These are phyloP conservation scores for Irpex rosettiformis DNA, from an alignment of 1,284 basidiomycete genomes.

Conservation along the genomic window DNA sequence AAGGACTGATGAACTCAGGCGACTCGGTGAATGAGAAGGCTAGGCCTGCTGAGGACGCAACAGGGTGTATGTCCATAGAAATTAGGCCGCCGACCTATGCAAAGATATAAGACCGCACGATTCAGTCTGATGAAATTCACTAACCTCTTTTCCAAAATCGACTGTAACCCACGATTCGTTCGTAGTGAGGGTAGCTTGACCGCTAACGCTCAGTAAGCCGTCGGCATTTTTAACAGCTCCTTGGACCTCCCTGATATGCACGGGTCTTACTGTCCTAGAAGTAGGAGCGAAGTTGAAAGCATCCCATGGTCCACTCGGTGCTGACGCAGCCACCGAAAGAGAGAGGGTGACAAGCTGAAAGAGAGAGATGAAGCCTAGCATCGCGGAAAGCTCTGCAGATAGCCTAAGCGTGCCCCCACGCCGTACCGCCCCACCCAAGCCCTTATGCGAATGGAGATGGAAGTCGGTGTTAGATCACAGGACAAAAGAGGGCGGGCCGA, in stretches of 20 bases:
- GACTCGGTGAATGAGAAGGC: slow-evolving; percentile 50
- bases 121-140: not conserved
- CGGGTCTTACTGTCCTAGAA: slow-evolving; percentile 36
- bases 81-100: slow-evolving; percentile 44
- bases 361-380: not conserved
- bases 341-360: not conserved
- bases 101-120: not conserved
- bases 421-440: not conserved
- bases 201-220: slow-evolving; percentile 26
- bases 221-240: slow-evolving; percentile 33
- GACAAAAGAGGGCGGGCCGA: not conserved
- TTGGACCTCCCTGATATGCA: slow-evolving; percentile 28
- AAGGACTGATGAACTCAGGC: slow-evolving; percentile 41
- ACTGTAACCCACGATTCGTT: slow-evolving; percentile 40
- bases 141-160: slow-evolving; percentile 46
- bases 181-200: slow-evolving; percentile 31
- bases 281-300: slow-evolving; percentile 43
- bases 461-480: not conserved
- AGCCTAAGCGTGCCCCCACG: not conserved
- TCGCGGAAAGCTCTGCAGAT: not conserved
- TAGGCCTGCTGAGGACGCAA: slow-evolving; percentile 31
- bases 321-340: slow-evolving; percentile 10
- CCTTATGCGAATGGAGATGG: not conserved
- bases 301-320: slow-evolving; percentile 45
- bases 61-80: slow-evolving; percentile 34